Evolutionary conservation across 306 rosid genomes (phyloP), one percentile per base, ranked within the genome.

Genomic region (Malus fusca): DNA sequence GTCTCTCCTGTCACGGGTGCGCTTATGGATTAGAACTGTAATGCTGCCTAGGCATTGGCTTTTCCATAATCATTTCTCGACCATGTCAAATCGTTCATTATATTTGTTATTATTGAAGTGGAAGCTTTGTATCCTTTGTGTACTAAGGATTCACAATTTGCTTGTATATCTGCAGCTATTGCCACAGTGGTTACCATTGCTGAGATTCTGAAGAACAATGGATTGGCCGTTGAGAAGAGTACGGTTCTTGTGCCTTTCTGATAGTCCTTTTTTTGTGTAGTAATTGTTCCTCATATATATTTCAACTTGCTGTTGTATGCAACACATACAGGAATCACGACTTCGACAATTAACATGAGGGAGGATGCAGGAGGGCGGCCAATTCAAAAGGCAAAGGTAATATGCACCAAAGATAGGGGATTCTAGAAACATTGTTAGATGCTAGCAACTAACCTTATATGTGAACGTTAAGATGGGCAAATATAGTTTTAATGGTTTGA

Each of bases 171-270:
- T 75, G 3, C 87, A 91, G 97, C 97, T 73, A 91, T 91, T 85
- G 89, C 97, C 26, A 89, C 97, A 0, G 97, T 91, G 59, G 97
- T 89, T 18, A 87, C 94, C 15, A 85, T 89, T 76, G 92, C 97
- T 74, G 97, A 91, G 83, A 91, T 91, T 48, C 77, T 91, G 85
- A 91, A 91, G 82, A 89, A 91, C 80, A 89, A 87, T 25, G 97
- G 90, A 30, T 84, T 91, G 72, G 97, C 97, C 62, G 80, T 89
- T 63, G 97, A 91, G 78, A 89, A 89, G 87, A 91, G 97, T 91
- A 53, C 75, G 88, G 71, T 64, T 53, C 75, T 55, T 44, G 11
- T 5, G 28, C 69, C 61, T 25, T 62, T 13, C 35, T 53, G 13
- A 55, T n/a, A 12, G 42, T 55, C 14, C 2, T 17, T 31, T 22